Evolutionary conservation across 2,329 filamentous ascomycete genomes (phyloP), one percentile per base, ranked within the genome.

Genomic region (Cladosporium halotolerans): DNA sequence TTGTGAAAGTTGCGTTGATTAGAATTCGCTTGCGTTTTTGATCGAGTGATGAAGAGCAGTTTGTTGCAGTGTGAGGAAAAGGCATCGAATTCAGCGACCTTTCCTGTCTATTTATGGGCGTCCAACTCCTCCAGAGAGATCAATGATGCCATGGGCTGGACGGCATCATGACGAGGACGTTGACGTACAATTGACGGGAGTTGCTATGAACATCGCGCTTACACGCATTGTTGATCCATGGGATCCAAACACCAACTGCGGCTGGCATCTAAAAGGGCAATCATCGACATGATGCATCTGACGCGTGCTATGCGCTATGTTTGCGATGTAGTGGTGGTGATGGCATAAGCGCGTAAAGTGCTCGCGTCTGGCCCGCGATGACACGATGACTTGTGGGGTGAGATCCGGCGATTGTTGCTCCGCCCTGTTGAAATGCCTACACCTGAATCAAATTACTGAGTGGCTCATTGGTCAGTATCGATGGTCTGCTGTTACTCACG

Each of bases 301-400:
- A 14, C n/a, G n/a, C 36, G n/a, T 8, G n/a, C n/a, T 4, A 8
- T 8, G n/a, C 11, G 36, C 23, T 13, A 13, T 13, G 36, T n/a
- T 14, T 14, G 10, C 13, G 10, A n/a, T 45, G 11, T 14, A 34
- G 43, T 10, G 16, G 23, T 18, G 14, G 33, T 47, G 45, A 47
- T 47, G 11, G 11, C 45, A 47, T 39, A 8, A 9, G 28, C 45
- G 45, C 45, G 45, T 47, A 47, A n/a, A 47, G 45, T 47, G 45
- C 45, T 47, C 39, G 10, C 34, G 36, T 48, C 16, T 38, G 19
- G 16, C 13, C 13, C 45, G 36, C 34, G 44, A 46, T 48, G 34
- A 48, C 34, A 48, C 34, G 45, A 36, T 48, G 45, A 48, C 19
- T 48, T 40, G 34, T n/a, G 19, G 34, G 19, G 45, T 10, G 13